These are phyloP conservation scores for Anisodus acutangulus DNA, from an alignment of 257 asterid genomes.

Conservation along the genomic window DNA sequence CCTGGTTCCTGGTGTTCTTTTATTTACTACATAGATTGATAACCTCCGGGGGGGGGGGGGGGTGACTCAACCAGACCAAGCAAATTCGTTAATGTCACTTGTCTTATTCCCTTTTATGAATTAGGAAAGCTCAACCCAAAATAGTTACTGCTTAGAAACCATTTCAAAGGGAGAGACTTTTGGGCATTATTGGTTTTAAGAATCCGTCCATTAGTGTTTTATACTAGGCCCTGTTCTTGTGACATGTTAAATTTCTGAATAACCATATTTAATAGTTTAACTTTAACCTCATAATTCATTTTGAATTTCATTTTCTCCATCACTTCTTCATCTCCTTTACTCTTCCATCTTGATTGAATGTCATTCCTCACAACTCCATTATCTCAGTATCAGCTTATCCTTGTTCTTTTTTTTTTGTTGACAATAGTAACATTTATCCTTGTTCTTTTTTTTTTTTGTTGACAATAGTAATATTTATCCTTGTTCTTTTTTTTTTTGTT, in stretches of 20 bases:
- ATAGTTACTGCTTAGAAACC: not conserved
- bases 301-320: not conserved
- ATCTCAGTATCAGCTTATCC: not conserved
- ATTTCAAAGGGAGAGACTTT: not conserved
- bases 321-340: not conserved
- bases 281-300: not conserved
- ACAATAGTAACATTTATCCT: not conserved
- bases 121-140: not conserved
- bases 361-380: not conserved
- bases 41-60: not conserved
- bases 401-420: no score
- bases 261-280: not conserved
- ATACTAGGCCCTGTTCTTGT: not conserved
- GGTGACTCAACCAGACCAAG: not conserved
- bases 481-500: no score
- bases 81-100: not conserved
- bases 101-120: not conserved
- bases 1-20: not conserved
- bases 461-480: not conserved
- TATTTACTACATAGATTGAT: not conserved
- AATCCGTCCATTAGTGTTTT: not conserved
- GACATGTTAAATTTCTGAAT: constrained; percentile 17
- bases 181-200: not conserved
- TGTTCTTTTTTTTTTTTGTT: not conserved
- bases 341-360: not conserved